Conservation (phyloP, 106 monocot species). For the Chionographis japonica region DNA sequence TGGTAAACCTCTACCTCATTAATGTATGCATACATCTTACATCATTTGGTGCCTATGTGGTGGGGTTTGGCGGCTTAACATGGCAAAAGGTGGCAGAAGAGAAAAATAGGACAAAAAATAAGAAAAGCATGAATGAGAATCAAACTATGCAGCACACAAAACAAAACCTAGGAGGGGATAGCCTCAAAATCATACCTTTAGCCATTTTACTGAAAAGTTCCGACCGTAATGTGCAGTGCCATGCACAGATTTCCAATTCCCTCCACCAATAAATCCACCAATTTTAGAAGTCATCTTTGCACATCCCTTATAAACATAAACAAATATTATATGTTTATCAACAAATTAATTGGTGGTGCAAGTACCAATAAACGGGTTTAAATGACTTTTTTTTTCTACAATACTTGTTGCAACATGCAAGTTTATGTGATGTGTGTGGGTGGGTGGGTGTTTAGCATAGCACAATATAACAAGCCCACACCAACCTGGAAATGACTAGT, state of each 20-base stretch:
- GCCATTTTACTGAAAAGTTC: constrained; percentile 93
- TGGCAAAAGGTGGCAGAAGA: too few species aligned
- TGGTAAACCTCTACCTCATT: too few species aligned
- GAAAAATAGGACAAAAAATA: neutral
- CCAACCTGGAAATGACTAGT: constrained; percentile 96
- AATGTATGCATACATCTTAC: too few species aligned
- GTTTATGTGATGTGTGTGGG: too few species aligned
- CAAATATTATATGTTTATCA: constrained; percentile 1
- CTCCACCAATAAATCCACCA: constrained; percentile 95
- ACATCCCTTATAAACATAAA: constrained; percentile 61
- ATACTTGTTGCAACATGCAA: too few species aligned
- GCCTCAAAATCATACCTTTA: constrained; percentile 54
- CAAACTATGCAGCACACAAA: neutral
- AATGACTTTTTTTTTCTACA: too few species aligned
- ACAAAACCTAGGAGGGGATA: neutral
- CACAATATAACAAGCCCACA: constrained; percentile 2
- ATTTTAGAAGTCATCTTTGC: constrained; percentile 99
- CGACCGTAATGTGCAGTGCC: constrained; percentile 99
- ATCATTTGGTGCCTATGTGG: too few species aligned
- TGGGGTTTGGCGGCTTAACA: too few species aligned
- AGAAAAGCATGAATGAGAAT: neutral
- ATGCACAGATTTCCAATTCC: constrained; percentile 98
- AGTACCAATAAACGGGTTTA: too few species aligned
- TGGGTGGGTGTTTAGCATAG: neutral
- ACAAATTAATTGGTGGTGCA: too few species aligned